These are phyloP conservation scores for Pythium apleroticum DNA, from an alignment of 352 stramenopile genomes.

Conservation along the genomic window DNA sequence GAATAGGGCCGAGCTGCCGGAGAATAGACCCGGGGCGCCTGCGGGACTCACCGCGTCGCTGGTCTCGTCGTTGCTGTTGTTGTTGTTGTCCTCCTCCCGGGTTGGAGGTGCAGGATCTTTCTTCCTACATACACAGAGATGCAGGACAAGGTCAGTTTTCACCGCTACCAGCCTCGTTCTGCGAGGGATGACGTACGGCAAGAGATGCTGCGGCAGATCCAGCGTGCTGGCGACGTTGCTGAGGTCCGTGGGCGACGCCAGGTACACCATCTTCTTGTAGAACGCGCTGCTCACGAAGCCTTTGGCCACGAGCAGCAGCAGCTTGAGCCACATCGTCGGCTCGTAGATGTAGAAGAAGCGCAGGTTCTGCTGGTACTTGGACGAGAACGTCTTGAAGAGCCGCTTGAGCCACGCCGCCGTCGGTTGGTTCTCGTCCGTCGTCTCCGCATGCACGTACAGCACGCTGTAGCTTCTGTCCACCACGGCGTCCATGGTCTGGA, in stretches of 20 bases:
- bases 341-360: constrained; percentile 82
- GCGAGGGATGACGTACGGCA: constrained; percentile 30
- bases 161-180: not conserved
- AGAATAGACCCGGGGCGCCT: not conserved
- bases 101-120: not conserved
- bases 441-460: constrained; percentile 61
- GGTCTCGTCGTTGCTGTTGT: not conserved
- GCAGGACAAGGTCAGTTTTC: not conserved
- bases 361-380: constrained; percentile 59
- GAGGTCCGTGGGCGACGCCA: constrained; percentile 49
- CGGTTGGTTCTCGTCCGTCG: constrained; percentile 52
- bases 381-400: constrained; percentile 57
- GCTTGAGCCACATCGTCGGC: constrained; percentile 70
- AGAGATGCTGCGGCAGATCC: constrained; percentile 48
- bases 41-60: not conserved
- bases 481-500: constrained; percentile 62
- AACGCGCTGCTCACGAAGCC: constrained; percentile 63
- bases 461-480: constrained; percentile 62
- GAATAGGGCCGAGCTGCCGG: constrained; percentile 1
- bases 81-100: not conserved
- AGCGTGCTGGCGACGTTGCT: constrained; percentile 48
- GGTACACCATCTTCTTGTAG: constrained; percentile 79
- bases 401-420: constrained; percentile 67
- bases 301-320: constrained; percentile 67
- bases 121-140: constrained; percentile 12